These are phyloP conservation scores for Fraxinus americana DNA, from an alignment of 257 asterid genomes.

Conservation along the genomic window DNA sequence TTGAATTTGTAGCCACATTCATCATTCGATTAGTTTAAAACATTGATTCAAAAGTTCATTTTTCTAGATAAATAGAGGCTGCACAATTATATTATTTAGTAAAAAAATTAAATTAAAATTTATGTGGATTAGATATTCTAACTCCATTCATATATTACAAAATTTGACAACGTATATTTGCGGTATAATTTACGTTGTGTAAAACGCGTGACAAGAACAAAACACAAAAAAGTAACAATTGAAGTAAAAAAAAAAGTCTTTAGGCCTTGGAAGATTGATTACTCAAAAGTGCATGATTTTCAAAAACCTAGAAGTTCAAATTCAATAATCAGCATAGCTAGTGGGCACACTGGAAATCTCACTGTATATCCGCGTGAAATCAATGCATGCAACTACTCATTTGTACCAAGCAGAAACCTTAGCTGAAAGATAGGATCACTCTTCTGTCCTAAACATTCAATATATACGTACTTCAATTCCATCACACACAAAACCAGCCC, in stretches of 20 bases:
- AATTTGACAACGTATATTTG: too few species aligned
- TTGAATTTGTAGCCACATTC: too few species aligned
- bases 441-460: slow-evolving; percentile 14
- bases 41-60: too few species aligned
- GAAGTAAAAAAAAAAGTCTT: neutral
- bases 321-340: neutral
- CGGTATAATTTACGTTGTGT: too few species aligned
- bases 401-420: slow-evolving; percentile 5
- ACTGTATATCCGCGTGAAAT: slow-evolving; percentile 54
- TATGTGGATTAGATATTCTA: too few species aligned
- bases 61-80: too few species aligned
- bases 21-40: too few species aligned
- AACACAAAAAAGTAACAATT: neutral
- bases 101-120: too few species aligned
- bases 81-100: too few species aligned
- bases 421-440: slow-evolving; percentile 1
- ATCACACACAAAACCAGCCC: neutral
- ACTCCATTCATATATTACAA: too few species aligned
- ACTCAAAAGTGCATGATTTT: neutral
- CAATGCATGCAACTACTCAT: slow-evolving; percentile 47
- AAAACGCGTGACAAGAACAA: too few species aligned
- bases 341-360: slow-evolving; percentile 19
- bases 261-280: neutral
- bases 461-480: neutral
- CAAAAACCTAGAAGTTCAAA: slow-evolving; percentile 19